Evolutionary conservation across 2,329 filamentous ascomycete genomes (phyloP), one percentile per base, ranked within the genome.

Genomic region (Aspergillus novoparasiticus): DNA sequence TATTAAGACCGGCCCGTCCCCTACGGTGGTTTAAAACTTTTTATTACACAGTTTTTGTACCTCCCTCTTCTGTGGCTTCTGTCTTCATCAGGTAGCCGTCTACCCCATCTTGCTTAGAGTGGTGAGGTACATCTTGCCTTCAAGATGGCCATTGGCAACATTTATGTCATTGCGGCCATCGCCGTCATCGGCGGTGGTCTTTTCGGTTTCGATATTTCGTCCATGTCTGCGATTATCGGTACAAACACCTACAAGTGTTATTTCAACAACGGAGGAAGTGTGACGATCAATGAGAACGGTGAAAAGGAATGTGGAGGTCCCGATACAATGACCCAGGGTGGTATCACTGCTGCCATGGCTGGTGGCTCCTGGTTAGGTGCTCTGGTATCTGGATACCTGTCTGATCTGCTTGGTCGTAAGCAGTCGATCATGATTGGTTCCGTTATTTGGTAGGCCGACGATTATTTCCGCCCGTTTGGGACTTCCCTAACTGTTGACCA

Each of bases 121-220:
- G 21, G 45, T 57, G 34, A 51, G 46, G 54, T 30, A 14, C 36
- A 30, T 45, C 50, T 46, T 50, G 16, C 46, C 48, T 57, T 64
- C 69, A 73, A 62, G 63, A 77, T 78, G 75, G 67, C 70, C 60
- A 82, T 86, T 59, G 83, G 84, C 28, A 87, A 87, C 66, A 82
- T 87, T 69, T 87, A 88, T 71, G 75, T 83, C 67, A 87, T 88
- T 69, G 80, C 85, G 64, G 83, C 83, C 72, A 84, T 87, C 76
- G 81, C 85, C 73, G 82, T 86, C 65, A 82, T 83, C 80, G 89
- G 89, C 68, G 90, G 90, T 74, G 87, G 85, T 28, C 81, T 93
- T 30, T 93, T 93, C 72, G 91, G 91, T 69, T 93, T 93, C 74
- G 91, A 93, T 78, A 92, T 93, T 71, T 87, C 85, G 61, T 90